Percentiles rank a stretch among this genome's conserved stretches.
Conservation (phyloP, 257 asterid species). For the Nicotiana undulata region DNA sequence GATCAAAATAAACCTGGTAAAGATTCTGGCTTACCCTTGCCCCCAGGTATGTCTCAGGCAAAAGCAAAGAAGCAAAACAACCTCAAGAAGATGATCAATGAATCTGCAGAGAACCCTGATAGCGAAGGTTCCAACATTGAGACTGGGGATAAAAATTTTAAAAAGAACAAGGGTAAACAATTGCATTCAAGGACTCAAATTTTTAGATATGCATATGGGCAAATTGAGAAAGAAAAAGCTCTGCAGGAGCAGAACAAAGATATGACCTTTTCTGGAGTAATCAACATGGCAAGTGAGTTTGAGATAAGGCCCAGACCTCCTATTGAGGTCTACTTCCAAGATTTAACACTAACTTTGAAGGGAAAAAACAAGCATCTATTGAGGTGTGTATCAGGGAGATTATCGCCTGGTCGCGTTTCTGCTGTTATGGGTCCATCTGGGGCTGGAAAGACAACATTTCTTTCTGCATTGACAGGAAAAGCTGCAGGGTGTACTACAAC, state of each 20-base stretch:
- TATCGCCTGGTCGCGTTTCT: slow-evolving; percentile 75
- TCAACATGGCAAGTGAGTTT: slow-evolving; percentile 51
- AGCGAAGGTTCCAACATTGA: slow-evolving; percentile 31
- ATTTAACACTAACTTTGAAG: slow-evolving; percentile 69
- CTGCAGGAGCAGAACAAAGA: slow-evolving; percentile 54
- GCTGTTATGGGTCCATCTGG: slow-evolving; percentile 99
- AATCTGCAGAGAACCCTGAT: slow-evolving; percentile 36
- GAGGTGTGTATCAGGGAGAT: slow-evolving; percentile 70
- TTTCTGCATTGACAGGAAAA: slow-evolving; percentile 92
- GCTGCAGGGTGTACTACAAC: slow-evolving; percentile 66
- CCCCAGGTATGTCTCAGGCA: slow-evolving; percentile 22
- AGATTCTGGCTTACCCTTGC: slow-evolving; percentile 12
- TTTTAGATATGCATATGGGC: slow-evolving; percentile 78
- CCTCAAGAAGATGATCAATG: slow-evolving; percentile 32
- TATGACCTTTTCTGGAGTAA: slow-evolving; percentile 52
- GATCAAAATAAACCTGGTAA: slow-evolving; percentile 8
- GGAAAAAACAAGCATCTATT: slow-evolving; percentile 62
- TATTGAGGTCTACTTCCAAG: slow-evolving; percentile 58
- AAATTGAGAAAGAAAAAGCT: slow-evolving; percentile 83
- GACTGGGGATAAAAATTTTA: slow-evolving; percentile 18
- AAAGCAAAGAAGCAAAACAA: slow-evolving; percentile 18
- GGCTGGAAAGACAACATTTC: slow-evolving; percentile 95
- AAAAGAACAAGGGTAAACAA: slow-evolving; percentile 49
- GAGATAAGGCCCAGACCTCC: slow-evolving; percentile 49
- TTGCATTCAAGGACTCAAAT: slow-evolving; percentile 69